Base-by-base conservation (phyloP, 2,329 filamentous ascomycete species). In the Diplodia seriata region DNA sequence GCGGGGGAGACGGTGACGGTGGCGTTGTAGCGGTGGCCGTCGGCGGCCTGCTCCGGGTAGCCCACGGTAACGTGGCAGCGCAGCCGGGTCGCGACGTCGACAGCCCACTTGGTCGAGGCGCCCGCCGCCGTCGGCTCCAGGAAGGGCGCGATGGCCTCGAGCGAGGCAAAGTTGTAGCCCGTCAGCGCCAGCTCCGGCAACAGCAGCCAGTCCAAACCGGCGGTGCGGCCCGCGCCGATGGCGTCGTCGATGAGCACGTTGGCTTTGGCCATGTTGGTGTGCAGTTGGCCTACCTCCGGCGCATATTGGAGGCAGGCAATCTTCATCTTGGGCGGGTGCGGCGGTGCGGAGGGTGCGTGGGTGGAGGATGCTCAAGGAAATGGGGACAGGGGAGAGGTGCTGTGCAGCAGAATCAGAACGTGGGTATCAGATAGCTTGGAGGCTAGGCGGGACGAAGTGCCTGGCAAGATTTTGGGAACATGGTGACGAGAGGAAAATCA, bases 131-230 rank as follows among this genome's bases (percentile, higher is more conserved):
- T 86, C 0, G 83, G 85, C 74, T 95, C 92, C 3, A 94, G 85
- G 71, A 83, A 91, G 0, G 90, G 90, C 1, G 79, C 78, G 53
- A 94, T 93, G 1, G 92, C 84, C 38, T 85, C 80, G 2, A 92
- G 76, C 0, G 89, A 90, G 51, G 86, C 85, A 80, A 94, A 94
- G 76, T 93, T 93, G 81, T 94, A 95, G 36, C 92, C 90, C 68
- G 87, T 85, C 74, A 94, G 93, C 1, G 91, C 90, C 76, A 94
- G 80, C 75, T 94, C 92, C 0, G 92, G 91, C 0, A 94, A 80
- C 0, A 94, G 87, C 0, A 95, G 81, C 36, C 94, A 83, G 74
- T 93, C 90, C 1, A 94, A 75, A n/a, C 84, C 69, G 9, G 51
- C 23, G 26, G 67, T 80, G 1, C 0, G 83, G 79, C 76, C 74